These are phyloP conservation scores for Penicillium rolfsii DNA, from an alignment of 2,329 filamentous ascomycete species.

Conservation along the genomic window DNA sequence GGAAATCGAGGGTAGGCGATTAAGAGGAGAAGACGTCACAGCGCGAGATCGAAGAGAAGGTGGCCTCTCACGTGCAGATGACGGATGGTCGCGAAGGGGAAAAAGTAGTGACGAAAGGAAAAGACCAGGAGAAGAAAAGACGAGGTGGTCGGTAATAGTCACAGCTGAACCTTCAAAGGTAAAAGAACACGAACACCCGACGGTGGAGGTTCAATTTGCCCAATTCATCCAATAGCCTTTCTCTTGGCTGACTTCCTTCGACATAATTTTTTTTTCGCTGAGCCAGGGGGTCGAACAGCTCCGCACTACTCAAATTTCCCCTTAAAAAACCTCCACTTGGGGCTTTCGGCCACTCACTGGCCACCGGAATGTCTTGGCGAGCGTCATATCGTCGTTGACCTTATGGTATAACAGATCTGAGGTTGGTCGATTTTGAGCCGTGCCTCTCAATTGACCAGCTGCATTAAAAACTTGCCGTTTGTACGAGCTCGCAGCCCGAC, in stretches of 20 bases:
- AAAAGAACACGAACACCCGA: conserved; percentile 5
- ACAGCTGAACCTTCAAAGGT: background rate
- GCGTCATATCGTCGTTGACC: background rate
- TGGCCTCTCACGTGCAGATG: conserved; percentile 5
- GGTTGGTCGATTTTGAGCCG: background rate
- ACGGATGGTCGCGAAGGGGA: background rate
- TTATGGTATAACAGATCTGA: background rate
- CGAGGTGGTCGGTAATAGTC: background rate
- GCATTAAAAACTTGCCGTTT: background rate
- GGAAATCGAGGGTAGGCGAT: background rate
- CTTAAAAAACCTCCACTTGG: background rate
- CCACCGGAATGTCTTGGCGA: background rate
- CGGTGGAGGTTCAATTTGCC: conserved; percentile 5
- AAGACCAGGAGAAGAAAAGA: background rate
- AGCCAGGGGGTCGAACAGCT: background rate
- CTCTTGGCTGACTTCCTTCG: background rate
- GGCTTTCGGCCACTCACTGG: background rate
- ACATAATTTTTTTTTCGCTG: background rate
- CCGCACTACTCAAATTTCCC: background rate
- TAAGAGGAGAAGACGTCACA: conserved; percentile 7
- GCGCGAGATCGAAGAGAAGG: conserved; percentile 7
- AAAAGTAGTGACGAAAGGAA: background rate
- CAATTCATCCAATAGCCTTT: conserved; percentile 5
- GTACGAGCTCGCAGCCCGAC: background rate
- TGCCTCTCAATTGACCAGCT: background rate